Conservation (phyloP, 345 rosid species). For the Citrus sinensis region DNA sequence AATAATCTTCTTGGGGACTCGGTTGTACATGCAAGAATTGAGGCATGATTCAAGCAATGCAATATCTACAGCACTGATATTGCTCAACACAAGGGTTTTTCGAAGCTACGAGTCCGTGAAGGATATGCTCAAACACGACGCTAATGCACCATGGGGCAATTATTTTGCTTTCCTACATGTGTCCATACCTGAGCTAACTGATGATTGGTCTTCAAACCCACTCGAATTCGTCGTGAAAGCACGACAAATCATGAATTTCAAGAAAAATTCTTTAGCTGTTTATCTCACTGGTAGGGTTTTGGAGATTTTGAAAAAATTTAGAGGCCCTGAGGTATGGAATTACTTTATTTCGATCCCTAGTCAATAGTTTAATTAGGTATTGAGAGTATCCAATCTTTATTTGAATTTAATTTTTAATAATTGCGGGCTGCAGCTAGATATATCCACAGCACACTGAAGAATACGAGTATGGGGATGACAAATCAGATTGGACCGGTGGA, state of each 20-base stretch:
- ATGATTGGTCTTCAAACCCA: constrained; percentile 15
- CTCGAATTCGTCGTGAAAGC: constrained; percentile 23
- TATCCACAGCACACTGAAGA: constrained; percentile 18
- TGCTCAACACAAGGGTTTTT: constrained; percentile 30
- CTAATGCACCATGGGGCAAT: constrained; percentile 38
- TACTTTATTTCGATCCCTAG: neutral
- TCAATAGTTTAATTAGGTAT: too few species aligned
- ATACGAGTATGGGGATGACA: constrained; percentile 32
- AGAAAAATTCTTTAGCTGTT: constrained; percentile 29
- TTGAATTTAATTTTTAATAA: too few species aligned
- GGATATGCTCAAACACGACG: constrained; percentile 33
- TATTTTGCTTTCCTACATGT: constrained; percentile 34
- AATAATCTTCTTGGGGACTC: constrained; percentile 25
- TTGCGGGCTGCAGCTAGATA: neutral
- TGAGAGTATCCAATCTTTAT: neutral
- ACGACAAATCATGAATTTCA: constrained; percentile 16
- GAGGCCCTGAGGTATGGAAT: constrained; percentile 15
- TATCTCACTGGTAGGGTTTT: constrained; percentile 24
- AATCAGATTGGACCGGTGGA: constrained; percentile 34
- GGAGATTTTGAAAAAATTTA: constrained; percentile 23
- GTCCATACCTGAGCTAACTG: constrained; percentile 22
- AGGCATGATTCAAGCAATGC: constrained; percentile 1
- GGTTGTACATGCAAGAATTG: constrained; percentile 31
- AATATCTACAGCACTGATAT: constrained; percentile 26
- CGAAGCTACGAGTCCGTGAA: constrained; percentile 28